These are phyloP conservation scores for Cylindrotheca closterium DNA, from an alignment of 108 stramenopile species.

Conservation along the genomic window DNA sequence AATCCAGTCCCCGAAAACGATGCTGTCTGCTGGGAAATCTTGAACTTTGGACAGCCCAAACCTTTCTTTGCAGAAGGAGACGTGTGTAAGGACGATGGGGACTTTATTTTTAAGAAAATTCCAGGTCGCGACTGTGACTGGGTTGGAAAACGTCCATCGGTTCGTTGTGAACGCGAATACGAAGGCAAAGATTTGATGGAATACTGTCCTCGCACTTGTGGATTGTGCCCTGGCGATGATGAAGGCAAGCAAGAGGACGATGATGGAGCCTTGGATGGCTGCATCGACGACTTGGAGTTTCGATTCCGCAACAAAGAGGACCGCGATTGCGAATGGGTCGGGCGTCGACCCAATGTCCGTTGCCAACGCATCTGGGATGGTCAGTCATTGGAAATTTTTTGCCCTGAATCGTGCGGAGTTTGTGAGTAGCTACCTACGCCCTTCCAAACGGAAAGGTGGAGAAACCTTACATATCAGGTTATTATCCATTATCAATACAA, in stretches of 20 bases:
- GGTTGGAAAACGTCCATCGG: background rate
- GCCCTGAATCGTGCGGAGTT: too few relatives aligned
- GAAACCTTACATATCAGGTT: too few relatives aligned
- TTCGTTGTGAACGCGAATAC: background rate
- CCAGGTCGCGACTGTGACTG: background rate
- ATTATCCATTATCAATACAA: too few relatives aligned
- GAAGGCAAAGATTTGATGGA: background rate
- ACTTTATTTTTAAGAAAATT: background rate
- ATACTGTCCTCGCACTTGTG: background rate
- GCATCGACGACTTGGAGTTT: background rate
- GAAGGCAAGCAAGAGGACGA: constrained; percentile 1
- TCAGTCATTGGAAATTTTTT: too few relatives aligned
- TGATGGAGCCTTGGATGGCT: background rate
- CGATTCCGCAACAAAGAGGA: background rate
- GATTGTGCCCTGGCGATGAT: background rate
- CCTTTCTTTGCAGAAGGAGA: background rate
- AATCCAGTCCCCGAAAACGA: constrained; percentile 4
- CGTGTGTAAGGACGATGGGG: background rate
- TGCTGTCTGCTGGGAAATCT: constrained; percentile 7
- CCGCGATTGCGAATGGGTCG: constrained; percentile 1
- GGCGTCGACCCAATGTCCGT: too few relatives aligned
- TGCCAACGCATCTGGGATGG: too few relatives aligned
- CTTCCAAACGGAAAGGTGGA: too few relatives aligned
- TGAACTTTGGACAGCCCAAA: background rate
- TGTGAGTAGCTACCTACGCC: too few relatives aligned